Base-by-base conservation (phyloP, 1,139 yeast genomes). In the Hyphopichia burtonii region DNA sequence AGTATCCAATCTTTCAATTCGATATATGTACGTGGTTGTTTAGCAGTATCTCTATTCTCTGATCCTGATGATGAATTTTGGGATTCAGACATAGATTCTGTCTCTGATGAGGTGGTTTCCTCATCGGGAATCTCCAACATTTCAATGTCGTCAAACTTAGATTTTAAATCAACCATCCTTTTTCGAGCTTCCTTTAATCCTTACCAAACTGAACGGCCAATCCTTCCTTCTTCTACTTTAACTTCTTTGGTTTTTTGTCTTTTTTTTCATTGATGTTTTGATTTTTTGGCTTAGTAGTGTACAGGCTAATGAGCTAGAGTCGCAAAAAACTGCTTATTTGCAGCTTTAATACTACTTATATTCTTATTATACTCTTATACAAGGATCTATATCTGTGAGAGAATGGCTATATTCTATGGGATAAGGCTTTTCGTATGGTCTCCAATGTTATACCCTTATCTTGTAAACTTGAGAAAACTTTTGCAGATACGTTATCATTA, bases 41-140 rank as follows among this genome's bases (percentile, higher is more conserved):
- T 37, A 25, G 18, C 18, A 25, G 35, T n/a, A 9, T 27, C 15
- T 5, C 36, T 31, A 14, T 31, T 15, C 4, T 38, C 40, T 1
- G 37, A 27, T 11, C 16, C 40, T 4, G 11, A 4, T 11, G 31
- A 17, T 5, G 43, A 38, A 1, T 54, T 49, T 8, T 58, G 53
- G 2, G 64, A 49, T 23, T 55, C 58, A 9, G 68, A 53, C 8
- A 61, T 52, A 3, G 64, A 61, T 41, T 63, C 73, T 0, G 68
- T 65, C 30, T 63, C 73, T 0, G 69, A 63, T 2, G 64, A 55
- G 22, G 58, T 50, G 6, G 54, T 40, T 11, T 56, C 65, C 38
- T 66, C 69, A 15, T 67, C 76, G 1, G 74, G 76, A 20, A 73
- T 64, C 38, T 72, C 77, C 40, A 74, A 58, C 77, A 72, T 71